Evolutionary conservation across 257 asterid species (phyloP), one percentile per base, ranked within the genome.

Genomic region (Nicotiana tabacum): DNA sequence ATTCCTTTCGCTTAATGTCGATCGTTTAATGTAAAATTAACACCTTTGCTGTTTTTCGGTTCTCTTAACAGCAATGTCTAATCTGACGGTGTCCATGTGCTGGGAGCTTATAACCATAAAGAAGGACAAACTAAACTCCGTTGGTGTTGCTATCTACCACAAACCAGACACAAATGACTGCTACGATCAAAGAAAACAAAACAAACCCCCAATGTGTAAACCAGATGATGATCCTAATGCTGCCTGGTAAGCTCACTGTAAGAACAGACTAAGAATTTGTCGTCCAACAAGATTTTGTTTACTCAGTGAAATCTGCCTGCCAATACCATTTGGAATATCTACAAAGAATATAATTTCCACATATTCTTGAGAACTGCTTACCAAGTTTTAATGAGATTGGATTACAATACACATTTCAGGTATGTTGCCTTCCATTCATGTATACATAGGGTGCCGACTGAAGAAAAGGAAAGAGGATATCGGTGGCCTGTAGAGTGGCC

Each of bases 401-500:
- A 33, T 39, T 30, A 48, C 37, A 33, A 33, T 33, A 33, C 55
- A 78, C 43, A 30, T 88, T 89, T 77, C 92, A 92, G 98, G 98
- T 90, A 92, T 83, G 86, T 95, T 70, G 98, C 97, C 24, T 80
- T 93, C 86, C 97, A 95, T 80, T 81, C 98, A 61, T 93, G 98
- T 81, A 91, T 95, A 92, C 97, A 95, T 82, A 87, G 64, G 77
- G 87, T 88, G 48, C 96, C 94, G 12, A 60, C 83, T 9, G 90
- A 84, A 81, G 92, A 88, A 81, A 86, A 80, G 3, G 92, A 91
- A 78, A 90, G 97, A 87, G 98, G 98, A n/a, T 85, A 95, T 21
- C 89, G 87, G 82, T 95, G 97, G 98, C 98, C 98, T 9, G 93
- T 88, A 76, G 93, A 93, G 87, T 95, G 98, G 98, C 97, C 97